Evolutionary conservation across 73 alveolate species (phyloP).

Genomic region (Stentor roeselii): DNA sequence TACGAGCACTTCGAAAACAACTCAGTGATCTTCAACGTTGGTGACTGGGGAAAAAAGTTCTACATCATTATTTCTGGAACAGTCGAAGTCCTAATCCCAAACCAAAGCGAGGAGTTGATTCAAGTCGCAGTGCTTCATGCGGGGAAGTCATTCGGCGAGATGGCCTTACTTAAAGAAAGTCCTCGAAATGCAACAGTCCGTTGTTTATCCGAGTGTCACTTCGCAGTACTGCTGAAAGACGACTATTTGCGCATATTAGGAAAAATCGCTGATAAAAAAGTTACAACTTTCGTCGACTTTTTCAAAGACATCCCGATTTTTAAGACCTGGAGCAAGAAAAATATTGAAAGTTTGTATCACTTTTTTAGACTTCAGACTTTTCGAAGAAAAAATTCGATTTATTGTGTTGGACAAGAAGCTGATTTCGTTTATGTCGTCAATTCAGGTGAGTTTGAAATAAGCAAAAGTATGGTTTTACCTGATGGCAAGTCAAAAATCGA

Average conservation of each 20-base stretch:
- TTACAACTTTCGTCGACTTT: constrained; percentile 32
- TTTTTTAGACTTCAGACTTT: neutral
- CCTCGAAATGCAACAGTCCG: constrained; percentile 65
- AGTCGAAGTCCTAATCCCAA: neutral
- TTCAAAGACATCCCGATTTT: constrained; percentile 36
- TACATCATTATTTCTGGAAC: constrained; percentile 2
- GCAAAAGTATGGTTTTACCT: constrained; percentile 4
- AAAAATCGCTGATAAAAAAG: constrained; percentile 33
- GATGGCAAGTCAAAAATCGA: neutral
- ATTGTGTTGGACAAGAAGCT: constrained; percentile 32
- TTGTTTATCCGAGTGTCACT: constrained; percentile 38
- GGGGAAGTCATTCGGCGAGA: constrained; percentile 75
- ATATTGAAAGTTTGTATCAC: constrained; percentile 27
- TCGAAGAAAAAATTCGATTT: constrained; percentile 10
- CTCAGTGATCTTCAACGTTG: neutral
- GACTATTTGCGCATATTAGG: constrained; percentile 43
- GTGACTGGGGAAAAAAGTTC: constrained; percentile 4
- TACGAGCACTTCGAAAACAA: neutral
- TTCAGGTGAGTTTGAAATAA: constrained; percentile 54
- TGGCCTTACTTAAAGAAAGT: constrained; percentile 63
- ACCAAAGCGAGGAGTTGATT: neutral
- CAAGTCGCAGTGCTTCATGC: neutral
- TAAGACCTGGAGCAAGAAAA: constrained; percentile 34
- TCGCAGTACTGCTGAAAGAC: constrained; percentile 43
- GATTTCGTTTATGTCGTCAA: constrained; percentile 34